These are phyloP conservation scores for Juncus inflexus DNA, from an alignment of 176 grass and related monocot species.

Conservation along the genomic window DNA sequence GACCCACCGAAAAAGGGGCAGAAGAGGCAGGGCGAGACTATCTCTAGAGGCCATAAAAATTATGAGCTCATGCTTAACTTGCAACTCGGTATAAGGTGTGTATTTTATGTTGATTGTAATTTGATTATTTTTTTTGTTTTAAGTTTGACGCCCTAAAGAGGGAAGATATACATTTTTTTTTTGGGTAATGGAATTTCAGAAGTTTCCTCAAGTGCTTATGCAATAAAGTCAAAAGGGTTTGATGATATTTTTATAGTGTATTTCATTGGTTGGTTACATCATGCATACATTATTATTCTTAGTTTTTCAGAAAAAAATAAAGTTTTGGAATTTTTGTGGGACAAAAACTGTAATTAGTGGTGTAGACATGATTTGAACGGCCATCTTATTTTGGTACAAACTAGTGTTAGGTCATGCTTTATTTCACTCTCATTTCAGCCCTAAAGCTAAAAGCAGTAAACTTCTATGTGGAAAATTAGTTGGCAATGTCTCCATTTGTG, in stretches of 20 bases:
- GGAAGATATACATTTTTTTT: background rate
- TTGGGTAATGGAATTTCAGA: background rate
- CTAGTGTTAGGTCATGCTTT: slow-evolving; percentile 13
- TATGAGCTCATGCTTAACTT: slow-evolving; percentile 99
- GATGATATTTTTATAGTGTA: background rate
- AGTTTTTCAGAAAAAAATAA: slow-evolving; percentile 8
- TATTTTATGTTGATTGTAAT: slow-evolving; percentile 11
- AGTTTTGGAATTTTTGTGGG: background rate
- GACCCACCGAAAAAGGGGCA: slow-evolving; percentile 13
- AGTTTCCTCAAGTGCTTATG: background rate
- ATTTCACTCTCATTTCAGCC: slow-evolving; percentile 7
- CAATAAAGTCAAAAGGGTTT: background rate
- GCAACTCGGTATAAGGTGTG: slow-evolving; percentile 87
- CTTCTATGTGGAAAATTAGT: slow-evolving; percentile 28
- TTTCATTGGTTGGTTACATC: background rate
- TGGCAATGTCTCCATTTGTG: slow-evolving; percentile 8
- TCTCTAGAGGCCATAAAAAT: slow-evolving; percentile 87
- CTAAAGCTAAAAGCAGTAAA: slow-evolving; percentile 17
- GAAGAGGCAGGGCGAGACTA: slow-evolving; percentile 66
- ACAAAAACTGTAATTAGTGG: slow-evolving; percentile 15
- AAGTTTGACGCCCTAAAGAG: background rate
- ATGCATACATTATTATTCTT: background rate
- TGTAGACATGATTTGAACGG: slow-evolving; percentile 24
- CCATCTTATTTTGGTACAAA: slow-evolving; percentile 18
- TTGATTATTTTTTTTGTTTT: slow-evolving; percentile 1